Evolutionary conservation across 148 eudicot species (phyloP).

Genomic region (Fallopia convolvulus): DNA sequence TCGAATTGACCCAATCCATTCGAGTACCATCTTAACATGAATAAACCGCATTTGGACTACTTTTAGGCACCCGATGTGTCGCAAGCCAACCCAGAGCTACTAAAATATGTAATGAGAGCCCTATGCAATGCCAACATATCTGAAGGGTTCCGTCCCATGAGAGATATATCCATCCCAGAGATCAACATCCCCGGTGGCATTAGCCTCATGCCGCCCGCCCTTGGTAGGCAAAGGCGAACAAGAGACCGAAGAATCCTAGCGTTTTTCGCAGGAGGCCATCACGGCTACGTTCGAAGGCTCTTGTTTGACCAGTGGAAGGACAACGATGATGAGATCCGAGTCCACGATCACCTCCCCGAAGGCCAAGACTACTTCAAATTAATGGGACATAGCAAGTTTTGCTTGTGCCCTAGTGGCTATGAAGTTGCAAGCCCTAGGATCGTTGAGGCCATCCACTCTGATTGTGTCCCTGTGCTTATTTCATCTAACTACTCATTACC

Average conservation of each 20-base stretch:
- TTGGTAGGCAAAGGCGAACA: no score
- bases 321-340: conserved; percentile 10
- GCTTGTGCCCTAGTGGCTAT: conserved; percentile 18
- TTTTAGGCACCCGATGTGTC: conserved; percentile 38
- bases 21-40: no score
- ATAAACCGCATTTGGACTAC: no score
- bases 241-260: conserved; percentile 27
- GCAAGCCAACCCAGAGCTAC: conserved; percentile 13
- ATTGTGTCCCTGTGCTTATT: conserved; percentile 11
- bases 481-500: conserved; percentile 8
- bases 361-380: conserved; percentile 7
- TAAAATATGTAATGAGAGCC: conserved; percentile 52
- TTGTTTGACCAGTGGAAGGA: conserved; percentile 24
- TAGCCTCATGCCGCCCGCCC: conserved; percentile 15
- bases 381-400: conserved; percentile 12
- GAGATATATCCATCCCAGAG: conserved; percentile 54
- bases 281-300: conserved; percentile 26
- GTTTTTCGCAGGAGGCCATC: conserved; percentile 39
- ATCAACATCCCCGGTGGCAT: conserved; percentile 38
- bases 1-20: no score
- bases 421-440: conserved; percentile 20
- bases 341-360: conserved; percentile 8
- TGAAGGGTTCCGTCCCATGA: conserved; percentile 55
- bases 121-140: conserved; percentile 69
- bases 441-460: conserved; percentile 12